phyloP scores from a whole-genome alignment of 495 filamentous ascomycete species.

The Podospora tetraspora region DNA sequence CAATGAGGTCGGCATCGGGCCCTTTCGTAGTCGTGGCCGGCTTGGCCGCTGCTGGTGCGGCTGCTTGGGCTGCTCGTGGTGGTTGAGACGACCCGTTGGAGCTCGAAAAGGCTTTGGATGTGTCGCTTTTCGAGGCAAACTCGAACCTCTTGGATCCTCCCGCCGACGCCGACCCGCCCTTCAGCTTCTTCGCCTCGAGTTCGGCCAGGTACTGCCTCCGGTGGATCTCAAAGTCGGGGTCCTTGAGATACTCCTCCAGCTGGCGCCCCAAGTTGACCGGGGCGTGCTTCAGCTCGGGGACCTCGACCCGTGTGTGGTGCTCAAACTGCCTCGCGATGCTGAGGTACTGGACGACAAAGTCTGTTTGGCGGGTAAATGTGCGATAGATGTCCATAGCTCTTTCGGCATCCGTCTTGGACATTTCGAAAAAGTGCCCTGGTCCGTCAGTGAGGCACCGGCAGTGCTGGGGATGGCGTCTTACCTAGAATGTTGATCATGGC shows the following conservation, averaged over 20 bases:
- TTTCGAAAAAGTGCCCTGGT: conserved; percentile 93
- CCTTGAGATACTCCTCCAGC: conserved; percentile 90
- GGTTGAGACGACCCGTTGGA: conserved; percentile 24
- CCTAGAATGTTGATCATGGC: conserved; percentile 96
- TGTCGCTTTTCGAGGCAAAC: conserved; percentile 28
- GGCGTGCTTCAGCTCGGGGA: conserved; percentile 96
- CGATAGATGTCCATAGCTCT: conserved; percentile 90
- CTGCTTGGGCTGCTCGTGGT: conserved; percentile 4
- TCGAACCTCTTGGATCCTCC: conserved; percentile 32
- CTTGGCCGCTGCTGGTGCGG: neutral
- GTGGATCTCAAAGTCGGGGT: conserved; percentile 93
- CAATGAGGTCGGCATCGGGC: conserved; percentile 80
- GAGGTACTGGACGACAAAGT: conserved; percentile 85
- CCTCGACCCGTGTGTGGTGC: conserved; percentile 83
- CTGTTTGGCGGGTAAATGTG: conserved; percentile 86
- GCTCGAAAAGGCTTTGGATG: conserved; percentile 36
- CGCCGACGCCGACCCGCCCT: conserved; percentile 34
- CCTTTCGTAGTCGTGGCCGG: conserved; percentile 45
- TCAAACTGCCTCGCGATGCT: conserved; percentile 83
- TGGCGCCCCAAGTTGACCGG: conserved; percentile 84
- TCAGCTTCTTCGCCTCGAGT: conserved; percentile 71
- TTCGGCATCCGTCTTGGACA: conserved; percentile 91
- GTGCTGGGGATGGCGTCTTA: conserved; percentile 34
- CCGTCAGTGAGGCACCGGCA: conserved; percentile 17
- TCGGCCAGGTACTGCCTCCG: conserved; percentile 83